Conservation (phyloP, 768 basidiomycete genomes). For the Chlorophyllum brunneum region DNA sequence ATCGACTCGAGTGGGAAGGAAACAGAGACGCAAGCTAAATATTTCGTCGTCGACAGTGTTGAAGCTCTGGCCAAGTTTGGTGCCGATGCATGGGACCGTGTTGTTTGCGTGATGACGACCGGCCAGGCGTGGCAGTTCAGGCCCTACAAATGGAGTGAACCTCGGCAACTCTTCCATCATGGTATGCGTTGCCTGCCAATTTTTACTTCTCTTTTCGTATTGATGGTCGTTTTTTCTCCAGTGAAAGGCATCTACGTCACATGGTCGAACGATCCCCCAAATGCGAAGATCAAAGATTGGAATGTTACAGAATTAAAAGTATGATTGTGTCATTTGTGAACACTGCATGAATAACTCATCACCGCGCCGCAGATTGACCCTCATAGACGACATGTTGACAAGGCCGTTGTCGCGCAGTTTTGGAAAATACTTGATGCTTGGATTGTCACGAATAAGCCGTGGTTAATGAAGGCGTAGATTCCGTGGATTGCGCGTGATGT, state of each 20-base stretch:
- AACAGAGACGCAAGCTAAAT: constrained; percentile 53
- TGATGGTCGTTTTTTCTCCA: constrained; percentile 24
- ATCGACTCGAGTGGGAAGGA: constrained; percentile 66
- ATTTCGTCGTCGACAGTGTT: constrained; percentile 87
- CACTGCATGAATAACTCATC: not conserved
- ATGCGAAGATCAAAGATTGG: constrained; percentile 90
- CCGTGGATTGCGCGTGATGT: not conserved
- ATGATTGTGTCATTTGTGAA: constrained; percentile 13
- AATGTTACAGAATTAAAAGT: constrained; percentile 95
- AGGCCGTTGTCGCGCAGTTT: constrained; percentile 91
- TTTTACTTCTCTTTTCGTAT: not conserved
- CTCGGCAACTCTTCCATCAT: constrained; percentile 87
- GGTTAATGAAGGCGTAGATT: constrained; percentile 43
- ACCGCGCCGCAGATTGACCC: constrained; percentile 81
- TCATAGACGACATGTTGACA: constrained; percentile 86
- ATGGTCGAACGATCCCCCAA: constrained; percentile 91
- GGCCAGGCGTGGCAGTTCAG: constrained; percentile 98
- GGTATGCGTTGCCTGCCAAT: constrained; percentile 39
- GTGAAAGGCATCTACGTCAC: constrained; percentile 95
- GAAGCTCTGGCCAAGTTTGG: constrained; percentile 93
- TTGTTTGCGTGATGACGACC: constrained; percentile 97
- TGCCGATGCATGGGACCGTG: constrained; percentile 92
- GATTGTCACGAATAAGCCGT: constrained; percentile 78
- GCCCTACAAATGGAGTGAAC: constrained; percentile 96
- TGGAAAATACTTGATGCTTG: constrained; percentile 91